phyloP scores from a whole-genome alignment of 495 filamentous ascomycete species.

The Lophiostoma macrostomum region DNA sequence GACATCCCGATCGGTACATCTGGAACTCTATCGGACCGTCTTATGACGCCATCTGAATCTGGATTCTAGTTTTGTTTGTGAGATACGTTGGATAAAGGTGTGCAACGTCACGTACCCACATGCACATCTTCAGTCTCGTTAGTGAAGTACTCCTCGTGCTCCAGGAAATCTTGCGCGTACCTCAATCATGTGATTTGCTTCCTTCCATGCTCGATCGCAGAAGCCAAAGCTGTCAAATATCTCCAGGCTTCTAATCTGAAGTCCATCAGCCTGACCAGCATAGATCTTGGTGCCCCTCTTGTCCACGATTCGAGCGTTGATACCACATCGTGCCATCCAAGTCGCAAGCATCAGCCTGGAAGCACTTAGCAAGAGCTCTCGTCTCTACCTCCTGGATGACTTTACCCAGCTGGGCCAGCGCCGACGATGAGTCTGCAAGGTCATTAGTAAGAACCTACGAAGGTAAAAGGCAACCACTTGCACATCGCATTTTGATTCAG shows the following conservation, averaged over 20 bases:
- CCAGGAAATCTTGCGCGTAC: constrained; percentile 12
- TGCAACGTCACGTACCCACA: constrained; percentile 29
- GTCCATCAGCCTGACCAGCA: constrained; percentile 61
- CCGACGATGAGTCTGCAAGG: constrained; percentile 53
- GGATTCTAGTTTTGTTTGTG: constrained; percentile 31
- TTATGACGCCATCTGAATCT: constrained; percentile 50
- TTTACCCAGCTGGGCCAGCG: constrained; percentile 59
- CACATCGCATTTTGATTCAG: constrained; percentile 34
- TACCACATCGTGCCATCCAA: constrained; percentile 60
- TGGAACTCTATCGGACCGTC: constrained; percentile 51
- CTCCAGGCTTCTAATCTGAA: constrained; percentile 58
- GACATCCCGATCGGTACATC: constrained; percentile 53
- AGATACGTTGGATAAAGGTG: not conserved
- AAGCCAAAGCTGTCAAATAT: constrained; percentile 67
- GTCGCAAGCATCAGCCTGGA: constrained; percentile 57
- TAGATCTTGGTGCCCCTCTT: constrained; percentile 55
- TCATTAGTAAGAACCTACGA: not conserved
- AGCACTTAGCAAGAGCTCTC: not conserved
- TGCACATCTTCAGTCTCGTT: constrained; percentile 30
- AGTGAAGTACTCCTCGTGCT: constrained; percentile 37
- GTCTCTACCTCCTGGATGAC: not conserved
- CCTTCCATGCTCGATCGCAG: constrained; percentile 57
- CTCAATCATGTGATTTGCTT: constrained; percentile 50
- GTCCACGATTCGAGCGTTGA: constrained; percentile 60
- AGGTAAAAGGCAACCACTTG: not conserved